Evolutionary conservation across 371 early-diverging fungal species (phyloP).

Genomic region (Capillidium rhysosporum): DNA sequence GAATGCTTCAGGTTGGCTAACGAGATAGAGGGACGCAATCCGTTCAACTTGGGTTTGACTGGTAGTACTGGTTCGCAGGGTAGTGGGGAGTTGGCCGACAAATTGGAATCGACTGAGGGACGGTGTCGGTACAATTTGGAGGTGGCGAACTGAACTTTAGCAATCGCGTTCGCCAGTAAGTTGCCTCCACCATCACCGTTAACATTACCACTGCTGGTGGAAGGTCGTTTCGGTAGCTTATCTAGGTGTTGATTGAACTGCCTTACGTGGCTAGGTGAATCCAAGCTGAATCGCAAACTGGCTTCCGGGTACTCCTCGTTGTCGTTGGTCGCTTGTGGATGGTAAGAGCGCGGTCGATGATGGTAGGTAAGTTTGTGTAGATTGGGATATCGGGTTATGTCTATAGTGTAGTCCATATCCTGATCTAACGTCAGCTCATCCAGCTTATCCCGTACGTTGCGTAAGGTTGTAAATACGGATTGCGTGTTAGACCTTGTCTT

Average conservation of each 20-base stretch:
- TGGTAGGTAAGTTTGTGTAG: background rate
- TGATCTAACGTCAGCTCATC: background rate
- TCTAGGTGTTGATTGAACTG: background rate
- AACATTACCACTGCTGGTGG: background rate
- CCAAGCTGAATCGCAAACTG: background rate
- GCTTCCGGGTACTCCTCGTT: background rate
- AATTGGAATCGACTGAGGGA: background rate
- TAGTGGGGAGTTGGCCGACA: too few species aligned
- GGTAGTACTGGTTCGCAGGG: background rate
- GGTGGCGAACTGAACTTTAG: constrained; percentile 5
- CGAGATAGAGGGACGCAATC: background rate
- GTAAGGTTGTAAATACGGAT: background rate
- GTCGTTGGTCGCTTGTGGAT: background rate
- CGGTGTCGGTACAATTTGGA: constrained; percentile 1
- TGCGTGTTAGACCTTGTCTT: background rate
- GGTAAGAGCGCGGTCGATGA: background rate
- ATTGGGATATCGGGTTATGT: background rate
- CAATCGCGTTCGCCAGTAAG: background rate
- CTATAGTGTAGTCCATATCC: background rate
- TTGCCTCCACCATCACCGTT: background rate
- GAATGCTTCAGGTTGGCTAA: background rate
- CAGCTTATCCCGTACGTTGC: background rate
- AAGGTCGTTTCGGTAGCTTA: background rate
- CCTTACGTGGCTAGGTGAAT: background rate
- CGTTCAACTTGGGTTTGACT: background rate